These are phyloP conservation scores for Dioscorea dumetorum DNA, from an alignment of 106 monocot genomes.

Conservation along the genomic window DNA sequence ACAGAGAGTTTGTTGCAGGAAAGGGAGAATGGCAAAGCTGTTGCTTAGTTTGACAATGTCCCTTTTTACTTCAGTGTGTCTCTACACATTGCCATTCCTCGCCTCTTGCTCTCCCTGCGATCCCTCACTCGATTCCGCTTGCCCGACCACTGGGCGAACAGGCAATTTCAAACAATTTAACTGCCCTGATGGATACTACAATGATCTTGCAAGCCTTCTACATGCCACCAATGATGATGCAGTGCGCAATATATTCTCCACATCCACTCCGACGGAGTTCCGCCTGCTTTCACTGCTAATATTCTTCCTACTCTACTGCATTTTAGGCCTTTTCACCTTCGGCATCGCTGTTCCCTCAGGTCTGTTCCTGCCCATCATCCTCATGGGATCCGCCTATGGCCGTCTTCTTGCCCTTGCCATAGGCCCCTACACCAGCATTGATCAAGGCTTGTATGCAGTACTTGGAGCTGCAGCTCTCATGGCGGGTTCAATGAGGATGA, in stretches of 20 bases:
- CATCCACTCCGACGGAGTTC: constrained; percentile 49
- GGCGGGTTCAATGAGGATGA: constrained; percentile 66
- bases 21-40: constrained; percentile 37
- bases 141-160: constrained; percentile 26
- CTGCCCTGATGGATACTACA: constrained; percentile 57
- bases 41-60: constrained; percentile 26
- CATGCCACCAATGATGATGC: constrained; percentile 61
- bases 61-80: constrained; percentile 42
- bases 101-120: constrained; percentile 48
- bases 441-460: constrained; percentile 56
- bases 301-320: constrained; percentile 48
- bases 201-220: constrained; percentile 56
- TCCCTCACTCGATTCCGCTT: constrained; percentile 20
- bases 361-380: constrained; percentile 64
- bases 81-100: constrained; percentile 46
- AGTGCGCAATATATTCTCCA: constrained; percentile 67
- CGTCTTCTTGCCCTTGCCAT: constrained; percentile 34
- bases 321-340: constrained; percentile 57
- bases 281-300: constrained; percentile 35
- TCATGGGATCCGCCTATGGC: constrained; percentile 59
- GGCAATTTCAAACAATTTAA: constrained; percentile 77
- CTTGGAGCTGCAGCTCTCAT: constrained; percentile 56
- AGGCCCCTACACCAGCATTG: constrained; percentile 21
- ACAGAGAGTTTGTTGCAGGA: constrained; percentile 17
- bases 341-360: constrained; percentile 66